Evolutionary conservation across 2,329 filamentous ascomycete species (phyloP).

Genomic region (Thielaviopsis euricoi): DNA sequence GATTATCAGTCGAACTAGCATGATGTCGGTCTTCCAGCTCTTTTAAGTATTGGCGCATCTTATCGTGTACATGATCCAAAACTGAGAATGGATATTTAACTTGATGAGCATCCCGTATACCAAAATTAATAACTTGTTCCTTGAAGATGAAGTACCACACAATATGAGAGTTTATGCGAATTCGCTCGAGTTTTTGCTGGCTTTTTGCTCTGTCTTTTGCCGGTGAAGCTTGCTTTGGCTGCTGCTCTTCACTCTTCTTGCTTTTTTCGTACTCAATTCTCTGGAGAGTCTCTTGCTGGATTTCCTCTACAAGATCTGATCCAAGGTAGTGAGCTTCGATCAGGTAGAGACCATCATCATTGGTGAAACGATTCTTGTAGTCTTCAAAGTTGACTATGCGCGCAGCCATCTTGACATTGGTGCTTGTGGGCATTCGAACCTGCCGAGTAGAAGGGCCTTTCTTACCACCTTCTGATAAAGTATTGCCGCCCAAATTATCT

Average conservation of each 20-base stretch:
- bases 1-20: slow-evolving; percentile 7
- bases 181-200: slow-evolving; percentile 16
- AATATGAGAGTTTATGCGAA: slow-evolving; percentile 26
- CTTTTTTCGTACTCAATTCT: too few species aligned
- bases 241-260: too few species aligned
- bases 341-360: slow-evolving; percentile 21
- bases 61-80: slow-evolving; percentile 25
- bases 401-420: slow-evolving; percentile 13
- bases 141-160: slow-evolving; percentile 23
- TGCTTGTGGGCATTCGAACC: background rate
- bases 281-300: slow-evolving; percentile 23
- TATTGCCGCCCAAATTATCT: too few species aligned
- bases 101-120: slow-evolving; percentile 24
- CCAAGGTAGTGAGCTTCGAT: slow-evolving; percentile 24
- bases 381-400: slow-evolving; percentile 26
- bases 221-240: background rate
- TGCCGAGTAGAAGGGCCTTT: too few species aligned
- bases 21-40: slow-evolving; percentile 20
- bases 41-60: slow-evolving; percentile 23
- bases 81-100: slow-evolving; percentile 21
- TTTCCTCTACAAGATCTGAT: too few species aligned
- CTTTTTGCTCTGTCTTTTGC: slow-evolving; percentile 8
- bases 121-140: slow-evolving; percentile 20
- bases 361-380: slow-evolving; percentile 27
- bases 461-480: too few species aligned